Conservation (phyloP, 768 basidiomycete genomes). For the Panellus pusillus region DNA sequence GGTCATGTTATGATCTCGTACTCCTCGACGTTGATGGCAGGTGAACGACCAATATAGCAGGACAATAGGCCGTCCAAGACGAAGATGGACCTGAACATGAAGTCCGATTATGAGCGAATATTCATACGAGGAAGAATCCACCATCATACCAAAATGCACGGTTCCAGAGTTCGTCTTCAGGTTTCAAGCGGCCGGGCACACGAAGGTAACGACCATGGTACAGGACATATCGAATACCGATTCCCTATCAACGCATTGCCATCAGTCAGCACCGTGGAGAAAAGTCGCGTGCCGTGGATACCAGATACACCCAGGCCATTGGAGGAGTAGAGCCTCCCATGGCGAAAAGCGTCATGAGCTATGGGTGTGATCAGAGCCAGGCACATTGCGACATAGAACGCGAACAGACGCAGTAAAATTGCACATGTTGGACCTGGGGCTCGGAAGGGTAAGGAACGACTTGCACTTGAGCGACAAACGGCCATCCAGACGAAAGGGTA, state of each 20-base stretch:
- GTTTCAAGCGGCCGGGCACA: neutral
- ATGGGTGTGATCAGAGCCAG: too few species aligned
- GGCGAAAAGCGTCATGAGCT: neutral
- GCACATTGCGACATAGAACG: neutral
- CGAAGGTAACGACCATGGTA: neutral
- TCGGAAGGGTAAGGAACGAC: neutral
- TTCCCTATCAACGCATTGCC: neutral
- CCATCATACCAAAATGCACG: neutral
- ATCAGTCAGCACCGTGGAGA: neutral
- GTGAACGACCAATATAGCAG: conserved; percentile 59
- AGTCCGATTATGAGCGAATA: too few species aligned
- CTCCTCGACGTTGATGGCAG: conserved; percentile 70
- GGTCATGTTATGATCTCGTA: too few species aligned
- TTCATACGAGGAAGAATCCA: too few species aligned
- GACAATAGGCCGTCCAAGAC: conserved; percentile 34
- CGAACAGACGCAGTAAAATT: neutral
- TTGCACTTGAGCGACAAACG: neutral
- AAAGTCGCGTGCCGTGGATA: neutral
- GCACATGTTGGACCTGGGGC: neutral
- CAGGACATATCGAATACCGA: neutral
- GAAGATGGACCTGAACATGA: conserved; percentile 25
- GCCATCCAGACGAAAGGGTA: neutral
- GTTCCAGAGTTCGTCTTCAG: neutral
- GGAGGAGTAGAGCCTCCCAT: neutral
- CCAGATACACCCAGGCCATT: neutral